Percentiles rank a stretch among this genome's conserved stretches.
phyloP scores from a whole-genome alignment of 2,329 filamentous ascomycete genomes.

The Zymoseptoria ardabiliae region DNA sequence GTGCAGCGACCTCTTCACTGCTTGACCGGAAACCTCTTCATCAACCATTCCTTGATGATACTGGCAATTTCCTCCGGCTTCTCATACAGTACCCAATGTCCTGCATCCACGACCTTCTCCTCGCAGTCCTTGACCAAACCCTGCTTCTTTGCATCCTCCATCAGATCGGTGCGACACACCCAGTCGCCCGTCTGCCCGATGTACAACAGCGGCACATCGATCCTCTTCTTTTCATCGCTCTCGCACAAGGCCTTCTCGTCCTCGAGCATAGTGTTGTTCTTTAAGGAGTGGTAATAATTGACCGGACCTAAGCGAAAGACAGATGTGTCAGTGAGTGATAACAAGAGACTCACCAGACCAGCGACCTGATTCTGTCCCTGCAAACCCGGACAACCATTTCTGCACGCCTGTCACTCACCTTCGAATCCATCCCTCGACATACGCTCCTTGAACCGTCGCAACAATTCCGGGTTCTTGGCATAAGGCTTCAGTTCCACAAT shows the following conservation, averaged over 20 bases:
- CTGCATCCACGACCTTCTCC: constrained; percentile 14
- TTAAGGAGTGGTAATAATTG: constrained; percentile 33
- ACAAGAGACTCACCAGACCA: no score
- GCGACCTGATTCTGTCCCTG: no score
- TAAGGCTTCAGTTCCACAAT: constrained; percentile 29
- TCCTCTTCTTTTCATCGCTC: constrained; percentile 24
- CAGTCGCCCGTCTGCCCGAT: constrained; percentile 27
- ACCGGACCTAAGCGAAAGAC: constrained; percentile 18
- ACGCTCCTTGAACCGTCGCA: constrained; percentile 30
- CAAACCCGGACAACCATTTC: background rate
- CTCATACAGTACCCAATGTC: constrained; percentile 25
- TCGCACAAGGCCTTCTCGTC: constrained; percentile 20
- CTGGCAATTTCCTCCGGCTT: constrained; percentile 22
- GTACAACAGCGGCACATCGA: constrained; percentile 26
- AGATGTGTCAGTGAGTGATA: no score
- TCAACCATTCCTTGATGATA: constrained; percentile 17
- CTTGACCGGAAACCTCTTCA: constrained; percentile 29
- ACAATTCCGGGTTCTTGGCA: constrained; percentile 25
- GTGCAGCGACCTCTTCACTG: background rate
- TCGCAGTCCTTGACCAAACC: constrained; percentile 20
- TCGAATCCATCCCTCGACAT: constrained; percentile 29
- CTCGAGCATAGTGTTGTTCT: constrained; percentile 23
- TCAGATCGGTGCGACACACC: constrained; percentile 21
- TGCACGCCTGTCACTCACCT: background rate
- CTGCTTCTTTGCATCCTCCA: constrained; percentile 16